A percentile compares a stretch with the other conserved stretches of the same genome.
Evolutionary conservation across 2,329 filamentous ascomycete genomes (phyloP).

Genomic region (Fusarium sp.): DNA sequence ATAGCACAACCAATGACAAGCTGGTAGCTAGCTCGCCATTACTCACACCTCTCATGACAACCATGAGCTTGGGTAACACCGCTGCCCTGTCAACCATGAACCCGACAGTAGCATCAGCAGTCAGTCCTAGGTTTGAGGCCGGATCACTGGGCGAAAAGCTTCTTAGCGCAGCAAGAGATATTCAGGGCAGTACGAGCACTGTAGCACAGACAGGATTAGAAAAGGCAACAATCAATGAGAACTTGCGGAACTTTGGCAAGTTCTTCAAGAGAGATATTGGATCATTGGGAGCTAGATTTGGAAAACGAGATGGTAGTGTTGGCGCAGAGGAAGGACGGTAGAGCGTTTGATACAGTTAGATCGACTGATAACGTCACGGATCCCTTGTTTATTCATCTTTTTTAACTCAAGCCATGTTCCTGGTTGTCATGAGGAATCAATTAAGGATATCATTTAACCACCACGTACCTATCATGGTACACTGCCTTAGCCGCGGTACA

Average conservation of each 20-base stretch:
- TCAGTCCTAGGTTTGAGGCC: constrained; percentile 76
- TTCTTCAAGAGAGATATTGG: constrained; percentile 93
- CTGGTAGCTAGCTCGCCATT: constrained; percentile 77
- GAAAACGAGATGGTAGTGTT: constrained; percentile 65
- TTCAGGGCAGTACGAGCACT: constrained; percentile 61
- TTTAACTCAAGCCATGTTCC: constrained; percentile 9
- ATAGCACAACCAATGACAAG: constrained; percentile 76
- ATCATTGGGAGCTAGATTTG: constrained; percentile 78
- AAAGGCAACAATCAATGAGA: constrained; percentile 86
- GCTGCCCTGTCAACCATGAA: constrained; percentile 55
- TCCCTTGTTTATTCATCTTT: not conserved
- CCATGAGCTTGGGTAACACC: constrained; percentile 53
- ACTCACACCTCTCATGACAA: constrained; percentile 72
- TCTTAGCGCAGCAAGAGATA: constrained; percentile 87
- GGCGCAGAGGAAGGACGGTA: constrained; percentile 44
- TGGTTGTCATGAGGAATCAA: constrained; percentile 39
- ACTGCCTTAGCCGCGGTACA: constrained; percentile 1
- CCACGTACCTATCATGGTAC: not conserved
- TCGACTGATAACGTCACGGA: constrained; percentile 1
- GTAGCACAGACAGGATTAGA: constrained; percentile 58
- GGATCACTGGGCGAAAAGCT: constrained; percentile 86
- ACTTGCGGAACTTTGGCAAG: constrained; percentile 94
- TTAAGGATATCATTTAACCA: constrained; percentile 1
- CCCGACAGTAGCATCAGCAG: constrained; percentile 55
- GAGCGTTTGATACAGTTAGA: constrained; percentile 2